A percentile compares a stretch with the other conserved stretches of the same genome.
phyloP scores from a whole-genome alignment of 805 yeast genomes.

The Candida nonsorbophila region DNA sequence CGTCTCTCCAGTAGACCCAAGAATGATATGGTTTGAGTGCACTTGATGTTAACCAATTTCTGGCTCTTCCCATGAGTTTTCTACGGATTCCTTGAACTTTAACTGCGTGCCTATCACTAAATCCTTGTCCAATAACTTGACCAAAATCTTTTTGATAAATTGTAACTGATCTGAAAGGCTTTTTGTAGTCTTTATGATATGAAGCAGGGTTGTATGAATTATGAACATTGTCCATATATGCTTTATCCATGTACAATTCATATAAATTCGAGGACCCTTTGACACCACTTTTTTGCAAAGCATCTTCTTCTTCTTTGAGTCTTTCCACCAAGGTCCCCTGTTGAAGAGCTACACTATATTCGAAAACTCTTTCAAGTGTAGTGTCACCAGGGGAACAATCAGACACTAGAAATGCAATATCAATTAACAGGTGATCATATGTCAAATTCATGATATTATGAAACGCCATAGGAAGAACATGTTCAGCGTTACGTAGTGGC shows the following conservation, averaged over 20 bases:
- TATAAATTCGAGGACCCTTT: conserved; percentile 60
- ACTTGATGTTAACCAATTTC: conserved; percentile 75
- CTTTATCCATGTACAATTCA: conserved; percentile 62
- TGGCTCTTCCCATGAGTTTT: conserved; percentile 80
- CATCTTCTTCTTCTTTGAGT: conserved; percentile 38
- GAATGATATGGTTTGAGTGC: conserved; percentile 80
- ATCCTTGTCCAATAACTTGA: conserved; percentile 80
- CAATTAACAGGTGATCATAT: conserved; percentile 75
- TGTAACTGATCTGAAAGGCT: conserved; percentile 74
- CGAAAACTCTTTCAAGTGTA: conserved; percentile 60
- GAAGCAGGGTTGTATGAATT: conserved; percentile 53
- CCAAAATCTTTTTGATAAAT: conserved; percentile 82
- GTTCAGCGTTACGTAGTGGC: conserved; percentile 76
- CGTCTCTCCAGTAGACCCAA: conserved; percentile 92
- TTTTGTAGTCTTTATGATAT: conserved; percentile 54
- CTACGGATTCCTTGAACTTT: conserved; percentile 82
- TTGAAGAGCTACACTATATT: conserved; percentile 63
- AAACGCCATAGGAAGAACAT: conserved; percentile 76
- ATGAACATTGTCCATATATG: conserved; percentile 51
- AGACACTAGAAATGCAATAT: conserved; percentile 73
- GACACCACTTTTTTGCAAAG: conserved; percentile 21
- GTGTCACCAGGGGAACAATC: conserved; percentile 69
- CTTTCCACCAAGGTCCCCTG: conserved; percentile 56
- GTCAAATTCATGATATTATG: conserved; percentile 82
- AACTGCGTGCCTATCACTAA: conserved; percentile 77